phyloP scores from a whole-genome alignment of 345 rosid species.

The Eucalyptus lansdowneana region DNA sequence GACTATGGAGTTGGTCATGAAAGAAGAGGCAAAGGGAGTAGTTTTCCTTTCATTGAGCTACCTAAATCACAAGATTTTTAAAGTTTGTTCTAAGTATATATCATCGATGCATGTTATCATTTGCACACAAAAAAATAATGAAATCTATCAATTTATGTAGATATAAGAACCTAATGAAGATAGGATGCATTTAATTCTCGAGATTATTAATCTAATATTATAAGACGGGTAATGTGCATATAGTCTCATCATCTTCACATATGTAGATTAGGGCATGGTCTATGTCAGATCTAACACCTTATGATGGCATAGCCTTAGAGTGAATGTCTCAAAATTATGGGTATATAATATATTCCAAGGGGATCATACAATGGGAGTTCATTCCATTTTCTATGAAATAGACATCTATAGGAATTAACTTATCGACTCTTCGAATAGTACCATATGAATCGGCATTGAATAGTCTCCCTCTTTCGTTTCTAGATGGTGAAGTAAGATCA shows the following conservation, averaged over 20 bases:
- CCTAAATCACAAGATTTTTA: background rate
- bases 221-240: fast-evolving
- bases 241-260: background rate
- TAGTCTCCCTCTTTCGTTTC: no score
- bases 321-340: no score
- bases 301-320: no score
- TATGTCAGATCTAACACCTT: no score
- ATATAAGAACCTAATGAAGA: background rate
- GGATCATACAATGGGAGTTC: no score
- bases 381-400: no score
- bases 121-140: background rate
- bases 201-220: background rate
- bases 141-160: background rate
- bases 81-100: background rate
- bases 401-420: no score
- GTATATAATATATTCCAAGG: no score
- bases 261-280: no score
- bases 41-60: background rate
- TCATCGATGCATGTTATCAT: background rate
- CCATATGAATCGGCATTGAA: no score
- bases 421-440: no score
- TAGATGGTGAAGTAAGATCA: no score
- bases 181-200: background rate
- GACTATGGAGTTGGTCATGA: background rate
- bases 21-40: background rate